Conservation (phyloP, 2,329 filamentous ascomycete genomes). For the Aureobasidium mangrovei region DNA sequence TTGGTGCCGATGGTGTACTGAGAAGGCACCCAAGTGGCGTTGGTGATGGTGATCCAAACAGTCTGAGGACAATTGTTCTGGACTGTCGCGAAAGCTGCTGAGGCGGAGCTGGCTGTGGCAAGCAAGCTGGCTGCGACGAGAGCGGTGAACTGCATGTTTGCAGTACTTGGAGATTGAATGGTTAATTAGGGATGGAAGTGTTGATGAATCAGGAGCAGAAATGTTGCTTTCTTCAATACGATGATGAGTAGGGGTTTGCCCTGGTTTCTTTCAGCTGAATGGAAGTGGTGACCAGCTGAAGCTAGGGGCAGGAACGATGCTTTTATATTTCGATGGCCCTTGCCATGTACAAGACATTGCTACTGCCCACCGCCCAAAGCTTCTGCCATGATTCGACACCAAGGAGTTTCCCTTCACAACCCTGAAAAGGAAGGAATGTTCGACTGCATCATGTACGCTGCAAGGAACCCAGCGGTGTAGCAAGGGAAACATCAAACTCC, state of each 20-base stretch:
- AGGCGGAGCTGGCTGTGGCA: constrained; percentile 15
- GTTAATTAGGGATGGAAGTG: background rate
- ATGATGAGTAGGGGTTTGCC: too few species aligned
- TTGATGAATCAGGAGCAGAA: background rate
- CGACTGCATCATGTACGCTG: background rate
- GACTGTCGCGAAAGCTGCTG: constrained; percentile 18
- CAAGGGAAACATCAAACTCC: background rate
- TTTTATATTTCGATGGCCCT: constrained; percentile 1
- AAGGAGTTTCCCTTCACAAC: background rate
- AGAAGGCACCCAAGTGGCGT: constrained; percentile 17
- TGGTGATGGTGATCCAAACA: constrained; percentile 23
- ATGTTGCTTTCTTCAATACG: too few species aligned
- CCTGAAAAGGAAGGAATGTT: background rate
- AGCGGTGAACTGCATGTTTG: constrained; percentile 19
- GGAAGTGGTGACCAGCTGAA: background rate
- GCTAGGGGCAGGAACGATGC: background rate
- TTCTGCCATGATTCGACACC: too few species aligned
- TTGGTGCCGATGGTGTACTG: constrained; percentile 17
- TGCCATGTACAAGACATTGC: background rate
- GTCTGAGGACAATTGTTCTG: constrained; percentile 22
- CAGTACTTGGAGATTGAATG: background rate
- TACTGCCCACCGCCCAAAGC: background rate
- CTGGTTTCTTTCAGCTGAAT: too few species aligned
- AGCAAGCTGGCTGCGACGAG: constrained; percentile 14
- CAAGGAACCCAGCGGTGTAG: constrained; percentile 7